These are phyloP conservation scores for Tolypocladium amazonense DNA, from an alignment of 2,329 filamentous ascomycete genomes.

Conservation along the genomic window DNA sequence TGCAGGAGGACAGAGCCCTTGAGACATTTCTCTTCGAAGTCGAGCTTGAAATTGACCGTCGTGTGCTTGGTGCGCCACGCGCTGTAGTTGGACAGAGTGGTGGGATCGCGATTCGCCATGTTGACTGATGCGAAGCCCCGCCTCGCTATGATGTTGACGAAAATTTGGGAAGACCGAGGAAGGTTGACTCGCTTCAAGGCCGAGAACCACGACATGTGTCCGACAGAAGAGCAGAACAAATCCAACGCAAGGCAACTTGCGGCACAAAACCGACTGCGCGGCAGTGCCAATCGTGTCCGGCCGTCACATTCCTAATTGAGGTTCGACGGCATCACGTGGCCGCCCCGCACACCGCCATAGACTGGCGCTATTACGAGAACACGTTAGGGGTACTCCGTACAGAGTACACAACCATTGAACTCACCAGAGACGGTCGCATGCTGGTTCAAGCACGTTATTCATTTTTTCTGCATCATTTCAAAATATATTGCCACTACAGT, in stretches of 20 bases:
- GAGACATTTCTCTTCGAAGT: slow-evolving; percentile 71
- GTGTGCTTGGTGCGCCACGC: slow-evolving; percentile 80
- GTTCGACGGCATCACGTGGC: neutral
- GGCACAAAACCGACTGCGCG: neutral
- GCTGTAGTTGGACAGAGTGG: slow-evolving; percentile 86
- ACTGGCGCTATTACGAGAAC: no score
- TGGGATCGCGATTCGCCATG: slow-evolving; percentile 58
- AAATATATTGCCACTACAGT: no score
- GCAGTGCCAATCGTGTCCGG: neutral
- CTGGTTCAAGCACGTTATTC: no score
- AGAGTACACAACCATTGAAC: no score
- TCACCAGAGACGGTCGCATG: no score
- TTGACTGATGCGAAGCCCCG: slow-evolving; percentile 16
- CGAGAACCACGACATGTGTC: slow-evolving; percentile 11
- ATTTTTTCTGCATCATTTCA: no score
- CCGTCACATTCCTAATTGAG: neutral
- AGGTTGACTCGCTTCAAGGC: slow-evolving; percentile 7
- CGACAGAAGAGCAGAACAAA: neutral
- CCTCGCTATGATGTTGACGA: neutral
- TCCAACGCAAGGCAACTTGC: neutral
- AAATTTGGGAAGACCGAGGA: slow-evolving; percentile 1
- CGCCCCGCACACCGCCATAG: neutral
- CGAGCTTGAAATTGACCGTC: slow-evolving; percentile 67
- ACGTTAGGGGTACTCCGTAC: no score
- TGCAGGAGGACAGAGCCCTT: slow-evolving; percentile 67